A percentile compares a stretch with the other conserved stretches of the same genome.
Conservation (phyloP, 345 rosid genomes). For the Populus nigra region DNA sequence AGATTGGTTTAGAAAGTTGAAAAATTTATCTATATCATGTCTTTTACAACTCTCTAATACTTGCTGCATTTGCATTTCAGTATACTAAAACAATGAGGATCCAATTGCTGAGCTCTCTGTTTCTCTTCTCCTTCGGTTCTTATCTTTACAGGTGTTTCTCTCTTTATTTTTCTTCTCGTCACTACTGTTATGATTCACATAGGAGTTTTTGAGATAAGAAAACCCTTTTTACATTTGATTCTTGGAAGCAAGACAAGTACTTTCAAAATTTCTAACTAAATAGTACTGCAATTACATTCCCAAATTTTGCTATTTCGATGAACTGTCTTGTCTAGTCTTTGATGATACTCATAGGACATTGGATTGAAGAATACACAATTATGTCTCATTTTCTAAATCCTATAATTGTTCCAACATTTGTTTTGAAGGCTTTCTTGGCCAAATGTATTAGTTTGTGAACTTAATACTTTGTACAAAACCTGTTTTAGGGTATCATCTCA, state of each 20-base stretch:
- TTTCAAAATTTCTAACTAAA: neutral
- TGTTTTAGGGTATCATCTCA: constrained; percentile 35
- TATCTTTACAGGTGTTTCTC: constrained; percentile 31
- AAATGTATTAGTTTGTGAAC: neutral
- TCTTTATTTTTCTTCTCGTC: neutral
- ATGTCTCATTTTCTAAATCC: neutral
- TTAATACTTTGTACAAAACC: neutral
- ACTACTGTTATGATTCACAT: neutral
- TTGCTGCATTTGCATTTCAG: neutral
- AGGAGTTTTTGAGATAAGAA: neutral
- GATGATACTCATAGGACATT: neutral
- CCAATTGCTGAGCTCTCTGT: constrained; percentile 16
- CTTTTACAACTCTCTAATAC: neutral
- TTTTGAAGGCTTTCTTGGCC: neutral
- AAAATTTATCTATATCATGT: neutral
- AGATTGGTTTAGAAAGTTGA: neutral
- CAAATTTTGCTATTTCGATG: neutral
- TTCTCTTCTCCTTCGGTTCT: constrained; percentile 29
- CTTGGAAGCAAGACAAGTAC: neutral
- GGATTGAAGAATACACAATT: neutral
- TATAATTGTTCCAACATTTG: neutral
- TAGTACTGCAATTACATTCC: neutral
- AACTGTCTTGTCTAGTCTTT: neutral
- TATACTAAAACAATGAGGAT: constrained; percentile 24
- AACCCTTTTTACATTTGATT: neutral